phyloP scores from a whole-genome alignment of 2,329 filamentous ascomycete species.

The Metarhizium rileyi region DNA sequence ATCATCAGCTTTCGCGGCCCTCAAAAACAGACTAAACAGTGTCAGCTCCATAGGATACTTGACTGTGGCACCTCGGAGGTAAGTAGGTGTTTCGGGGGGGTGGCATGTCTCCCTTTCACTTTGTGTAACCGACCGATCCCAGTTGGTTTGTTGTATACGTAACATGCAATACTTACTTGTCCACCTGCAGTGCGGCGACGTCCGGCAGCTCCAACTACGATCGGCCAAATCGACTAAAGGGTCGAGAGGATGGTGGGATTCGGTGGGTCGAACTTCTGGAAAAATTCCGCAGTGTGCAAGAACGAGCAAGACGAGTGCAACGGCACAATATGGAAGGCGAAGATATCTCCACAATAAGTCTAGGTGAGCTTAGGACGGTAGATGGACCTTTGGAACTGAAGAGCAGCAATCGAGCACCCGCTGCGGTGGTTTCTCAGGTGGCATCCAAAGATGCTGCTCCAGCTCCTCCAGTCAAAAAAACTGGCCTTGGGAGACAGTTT shows the following conservation, averaged over 20 bases:
- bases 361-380: conserved; percentile 30
- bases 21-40: conserved; percentile 94
- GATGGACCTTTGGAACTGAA: conserved; percentile 32
- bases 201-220: conserved; percentile 52
- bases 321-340: conserved; percentile 43
- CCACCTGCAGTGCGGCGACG: conserved; percentile 29
- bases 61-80: conserved; percentile 72
- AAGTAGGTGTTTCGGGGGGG: conserved; percentile 30
- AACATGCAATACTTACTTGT: conserved; percentile 7
- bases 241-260: conserved; percentile 73
- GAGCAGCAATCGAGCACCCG: conserved; percentile 29
- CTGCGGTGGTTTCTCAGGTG: conserved; percentile 24
- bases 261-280: conserved; percentile 89
- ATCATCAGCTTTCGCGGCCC: conserved; percentile 88
- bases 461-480: conserved; percentile 43
- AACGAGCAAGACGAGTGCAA: conserved; percentile 66
- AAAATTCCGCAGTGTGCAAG: conserved; percentile 87
- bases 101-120: background rate
- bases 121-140: no score
- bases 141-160: background rate
- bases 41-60: conserved; percentile 95
- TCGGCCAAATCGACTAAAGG: conserved; percentile 67
- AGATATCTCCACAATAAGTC: conserved; percentile 35
- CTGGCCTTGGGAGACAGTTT: conserved; percentile 57
- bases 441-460: conserved; percentile 40